Evolutionary conservation across 2,329 filamentous ascomycete species (phyloP).

Genomic region (Bertia moriformis): DNA sequence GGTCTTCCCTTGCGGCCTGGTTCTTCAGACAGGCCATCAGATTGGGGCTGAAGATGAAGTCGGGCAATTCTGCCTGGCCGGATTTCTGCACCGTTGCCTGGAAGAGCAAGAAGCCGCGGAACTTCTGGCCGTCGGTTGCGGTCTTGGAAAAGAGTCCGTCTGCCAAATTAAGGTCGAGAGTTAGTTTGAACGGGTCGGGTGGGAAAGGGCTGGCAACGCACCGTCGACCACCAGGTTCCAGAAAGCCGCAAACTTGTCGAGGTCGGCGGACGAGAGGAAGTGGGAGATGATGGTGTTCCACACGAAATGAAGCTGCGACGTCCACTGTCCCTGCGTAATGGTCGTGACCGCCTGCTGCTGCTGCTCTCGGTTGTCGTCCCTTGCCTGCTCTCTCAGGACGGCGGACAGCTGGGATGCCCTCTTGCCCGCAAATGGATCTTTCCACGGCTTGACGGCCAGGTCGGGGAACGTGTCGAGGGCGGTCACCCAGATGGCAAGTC

Average conservation of each 20-base stretch:
- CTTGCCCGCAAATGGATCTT: conserved; percentile 57
- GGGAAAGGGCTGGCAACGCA: conserved; percentile 25
- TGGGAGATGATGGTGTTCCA: conserved; percentile 66
- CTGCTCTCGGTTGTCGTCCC: conserved; percentile 37
- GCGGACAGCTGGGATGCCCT: conserved; percentile 57
- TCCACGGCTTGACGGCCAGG: conserved; percentile 60
- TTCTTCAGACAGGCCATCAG: conserved; percentile 71
- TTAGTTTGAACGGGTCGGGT: conserved; percentile 12
- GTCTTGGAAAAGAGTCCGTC: conserved; percentile 71
- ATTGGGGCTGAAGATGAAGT: conserved; percentile 65
- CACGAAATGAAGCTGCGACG: conserved; percentile 69
- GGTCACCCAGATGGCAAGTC: conserved; percentile 75
- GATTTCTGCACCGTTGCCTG: conserved; percentile 52
- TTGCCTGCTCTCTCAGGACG: conserved; percentile 64
- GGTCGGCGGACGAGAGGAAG: conserved; percentile 18
- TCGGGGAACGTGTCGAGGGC: conserved; percentile 49
- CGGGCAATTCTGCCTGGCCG: conserved; percentile 30
- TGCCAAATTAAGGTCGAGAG: conserved; percentile 19
- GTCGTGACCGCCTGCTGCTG: too few relatives aligned
- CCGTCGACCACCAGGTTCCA: conserved; percentile 80
- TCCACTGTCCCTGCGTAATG: conserved; percentile 44
- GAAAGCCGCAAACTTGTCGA: conserved; percentile 54
- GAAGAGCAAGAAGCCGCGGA: conserved; percentile 80
- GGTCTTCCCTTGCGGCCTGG: conserved; percentile 62
- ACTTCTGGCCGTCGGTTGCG: conserved; percentile 78